Percentiles rank a stretch among this genome's conserved stretches.
Evolutionary conservation across 306 rosid genomes (phyloP).

Genomic region (Lablab purpureus): DNA sequence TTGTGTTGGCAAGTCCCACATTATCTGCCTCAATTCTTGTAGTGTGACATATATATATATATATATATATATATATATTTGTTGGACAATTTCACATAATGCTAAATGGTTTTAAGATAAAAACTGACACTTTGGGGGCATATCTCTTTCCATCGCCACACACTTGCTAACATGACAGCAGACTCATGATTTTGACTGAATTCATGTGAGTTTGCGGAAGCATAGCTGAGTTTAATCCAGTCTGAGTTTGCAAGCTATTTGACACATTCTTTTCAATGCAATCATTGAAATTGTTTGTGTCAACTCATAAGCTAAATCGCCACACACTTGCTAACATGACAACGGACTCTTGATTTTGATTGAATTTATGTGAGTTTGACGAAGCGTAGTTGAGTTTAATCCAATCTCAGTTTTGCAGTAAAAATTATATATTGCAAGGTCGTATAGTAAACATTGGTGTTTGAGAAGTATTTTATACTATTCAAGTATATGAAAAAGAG

Average conservation of each 20-base stretch:
- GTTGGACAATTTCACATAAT: too few relatives aligned
- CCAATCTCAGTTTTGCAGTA: too few relatives aligned
- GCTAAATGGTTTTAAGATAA: too few relatives aligned
- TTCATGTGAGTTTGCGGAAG: neutral
- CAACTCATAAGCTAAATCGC: neutral
- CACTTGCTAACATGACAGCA: neutral
- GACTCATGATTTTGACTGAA: neutral
- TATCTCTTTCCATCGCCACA: neutral
- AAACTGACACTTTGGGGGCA: neutral
- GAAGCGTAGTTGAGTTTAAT: too few relatives aligned
- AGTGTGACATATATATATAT: too few relatives aligned
- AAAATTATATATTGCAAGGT: constrained; percentile 15
- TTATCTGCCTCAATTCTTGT: too few relatives aligned
- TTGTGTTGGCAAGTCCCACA: too few relatives aligned
- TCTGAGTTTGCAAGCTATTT: neutral
- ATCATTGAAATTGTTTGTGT: neutral
- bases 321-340: too few relatives aligned
- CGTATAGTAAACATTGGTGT: neutral
- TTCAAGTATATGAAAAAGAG: too few relatives aligned
- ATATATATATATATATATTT: too few relatives aligned
- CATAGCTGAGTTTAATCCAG: neutral
- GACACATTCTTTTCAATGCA: neutral
- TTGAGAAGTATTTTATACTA: constrained; percentile 19
- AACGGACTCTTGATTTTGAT: too few relatives aligned
- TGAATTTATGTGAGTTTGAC: too few relatives aligned